These are phyloP conservation scores for Coleophoma crateriformis DNA, from an alignment of 2,329 filamentous ascomycete species.

Conservation along the genomic window DNA sequence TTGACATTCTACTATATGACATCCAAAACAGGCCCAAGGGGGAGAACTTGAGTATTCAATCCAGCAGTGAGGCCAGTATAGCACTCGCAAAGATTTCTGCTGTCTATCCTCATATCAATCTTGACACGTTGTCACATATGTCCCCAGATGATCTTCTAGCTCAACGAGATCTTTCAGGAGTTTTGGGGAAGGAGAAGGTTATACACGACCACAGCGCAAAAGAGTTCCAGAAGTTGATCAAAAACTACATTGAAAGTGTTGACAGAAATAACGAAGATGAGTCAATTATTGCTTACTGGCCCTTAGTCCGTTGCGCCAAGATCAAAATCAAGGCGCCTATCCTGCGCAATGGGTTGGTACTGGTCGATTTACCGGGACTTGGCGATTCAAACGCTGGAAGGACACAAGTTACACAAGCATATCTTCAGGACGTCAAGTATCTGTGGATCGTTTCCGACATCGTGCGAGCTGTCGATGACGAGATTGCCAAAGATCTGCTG, in stretches of 20 bases:
- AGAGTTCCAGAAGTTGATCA: slow-evolving; percentile 4
- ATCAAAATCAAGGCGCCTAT: slow-evolving; percentile 40
- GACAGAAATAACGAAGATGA: slow-evolving; percentile 1
- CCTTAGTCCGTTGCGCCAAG: slow-evolving; percentile 28
- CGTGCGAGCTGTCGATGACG: slow-evolving; percentile 40
- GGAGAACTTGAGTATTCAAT: slow-evolving; percentile 25
- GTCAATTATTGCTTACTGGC: slow-evolving; percentile 31
- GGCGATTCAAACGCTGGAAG: slow-evolving; percentile 43
- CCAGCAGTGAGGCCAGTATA: slow-evolving; percentile 16
- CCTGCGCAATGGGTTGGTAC: slow-evolving; percentile 40
- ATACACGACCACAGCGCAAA: neutral
- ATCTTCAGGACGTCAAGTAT: slow-evolving; percentile 38
- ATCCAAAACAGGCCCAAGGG: slow-evolving; percentile 29
- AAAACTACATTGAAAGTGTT: slow-evolving; percentile 11
- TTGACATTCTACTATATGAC: slow-evolving; percentile 31
- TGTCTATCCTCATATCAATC: slow-evolving; percentile 31
- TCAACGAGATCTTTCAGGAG: neutral
- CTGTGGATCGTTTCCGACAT: slow-evolving; percentile 41
- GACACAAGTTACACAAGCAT: slow-evolving; percentile 35
- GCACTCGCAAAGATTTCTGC: slow-evolving; percentile 38
- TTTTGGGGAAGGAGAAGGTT: slow-evolving; percentile 4
- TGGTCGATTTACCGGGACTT: slow-evolving; percentile 49
- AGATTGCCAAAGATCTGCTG: slow-evolving; percentile 32
- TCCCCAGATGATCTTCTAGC: slow-evolving; percentile 3
- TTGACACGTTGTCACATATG: slow-evolving; percentile 27